These are phyloP conservation scores for Psilocybe cyanescens DNA, from an alignment of 768 basidiomycete genomes.

Conservation along the genomic window DNA sequence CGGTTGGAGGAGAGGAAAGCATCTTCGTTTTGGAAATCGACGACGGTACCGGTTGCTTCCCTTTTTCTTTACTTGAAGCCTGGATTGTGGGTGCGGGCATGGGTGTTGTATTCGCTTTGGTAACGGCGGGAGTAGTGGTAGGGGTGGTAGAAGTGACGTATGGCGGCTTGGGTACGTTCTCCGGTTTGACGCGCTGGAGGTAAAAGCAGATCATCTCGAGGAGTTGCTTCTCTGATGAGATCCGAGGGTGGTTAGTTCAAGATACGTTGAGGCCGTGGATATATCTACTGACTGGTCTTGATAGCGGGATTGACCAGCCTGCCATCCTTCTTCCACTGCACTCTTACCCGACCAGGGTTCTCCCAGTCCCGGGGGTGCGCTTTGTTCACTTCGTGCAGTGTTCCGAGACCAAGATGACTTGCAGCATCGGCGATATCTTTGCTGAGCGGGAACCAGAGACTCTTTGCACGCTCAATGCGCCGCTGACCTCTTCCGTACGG, in stretches of 20 bases:
- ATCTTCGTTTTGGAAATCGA: constrained; percentile 44
- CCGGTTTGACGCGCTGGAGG: constrained; percentile 75
- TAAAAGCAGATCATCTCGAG: constrained; percentile 75
- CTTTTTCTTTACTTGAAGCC: constrained; percentile 39
- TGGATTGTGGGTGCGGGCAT: constrained; percentile 27
- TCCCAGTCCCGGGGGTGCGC: constrained; percentile 97
- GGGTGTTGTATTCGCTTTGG: constrained; percentile 14
- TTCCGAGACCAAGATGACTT: constrained; percentile 72
- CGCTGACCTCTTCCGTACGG: constrained; percentile 85
- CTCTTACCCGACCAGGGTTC: constrained; percentile 93
- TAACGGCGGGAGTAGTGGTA: constrained; percentile 11
- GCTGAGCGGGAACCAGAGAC: constrained; percentile 94
- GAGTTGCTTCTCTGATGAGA: constrained; percentile 70
- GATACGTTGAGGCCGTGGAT: no score
- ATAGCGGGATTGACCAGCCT: constrained; percentile 66
- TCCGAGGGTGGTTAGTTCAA: background rate
- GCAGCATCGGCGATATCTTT: constrained; percentile 91
- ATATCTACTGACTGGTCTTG: constrained; percentile 66
- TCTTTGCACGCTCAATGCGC: constrained; percentile 75
- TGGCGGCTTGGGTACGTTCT: constrained; percentile 67
- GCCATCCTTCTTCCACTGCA: constrained; percentile 89
- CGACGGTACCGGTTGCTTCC: constrained; percentile 50
- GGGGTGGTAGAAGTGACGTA: constrained; percentile 39
- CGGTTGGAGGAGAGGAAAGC: constrained; percentile 21
- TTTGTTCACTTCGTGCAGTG: constrained; percentile 89